Base-by-base conservation (phyloP, 768 basidiomycete genomes). In the Podaxis sp. region DNA sequence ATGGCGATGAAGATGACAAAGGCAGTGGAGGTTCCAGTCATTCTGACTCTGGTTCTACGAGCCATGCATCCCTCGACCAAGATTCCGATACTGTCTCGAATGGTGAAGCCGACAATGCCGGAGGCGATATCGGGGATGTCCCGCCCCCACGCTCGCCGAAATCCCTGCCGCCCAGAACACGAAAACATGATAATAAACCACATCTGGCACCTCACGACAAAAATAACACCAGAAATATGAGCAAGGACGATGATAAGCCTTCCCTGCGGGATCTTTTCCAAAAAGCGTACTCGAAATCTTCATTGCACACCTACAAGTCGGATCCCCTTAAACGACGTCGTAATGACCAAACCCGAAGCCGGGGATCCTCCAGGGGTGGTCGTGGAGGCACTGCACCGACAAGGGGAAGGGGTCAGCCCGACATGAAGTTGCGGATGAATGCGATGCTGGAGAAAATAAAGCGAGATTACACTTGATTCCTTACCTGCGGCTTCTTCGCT, bases 371-470 rank as follows among this genome's bases (percentile, higher is more conserved):
- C 53, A 70, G 72, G 64, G 67, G 68, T 38, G 65, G 68, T 58
- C 68, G 69, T 60, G 68, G 70, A 61, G 71, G 74, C 44, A 74
- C 73, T 39, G 61, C 40, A 30, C 33, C 54, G 5, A 30, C 40
- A 56, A 74, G 71, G 66, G 77, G 79, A 46, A 73, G 77, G 63
- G 81, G 79, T n/a, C 81, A 84, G 59, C 81, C 83, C 22, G 77
- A 82, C 70, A 95, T 96, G 94, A 90, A 89, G 69, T 75, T 90
- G 54, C 87, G 93, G 55, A 96, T 96, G 93, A 85, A 87, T 65
- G 87, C 84, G 30, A 81, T 96, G 81, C 82, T 96, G 63, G 92
- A 93, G 73, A 88, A 89, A 75, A 95, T 96, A 67, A 90, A 92
- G 73, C 83, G 82, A 53, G 82, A 88, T 68, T 72, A 61, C n/a